Conservation (phyloP, 2,329 filamentous ascomycete species). For the Monosporascus sp. region DNA sequence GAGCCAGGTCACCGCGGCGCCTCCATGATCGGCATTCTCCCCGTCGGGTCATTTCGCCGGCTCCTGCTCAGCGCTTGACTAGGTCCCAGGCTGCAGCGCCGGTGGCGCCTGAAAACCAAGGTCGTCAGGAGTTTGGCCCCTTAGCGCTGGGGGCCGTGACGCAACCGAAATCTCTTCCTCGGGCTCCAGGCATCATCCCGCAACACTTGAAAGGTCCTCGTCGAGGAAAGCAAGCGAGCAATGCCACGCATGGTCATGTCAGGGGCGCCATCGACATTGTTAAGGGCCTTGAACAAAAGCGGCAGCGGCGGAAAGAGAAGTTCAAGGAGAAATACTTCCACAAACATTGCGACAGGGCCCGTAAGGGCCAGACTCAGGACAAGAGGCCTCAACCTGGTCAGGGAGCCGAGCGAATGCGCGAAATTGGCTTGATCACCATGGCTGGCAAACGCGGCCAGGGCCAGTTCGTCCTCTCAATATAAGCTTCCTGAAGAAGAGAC, state of each 20-base stretch:
- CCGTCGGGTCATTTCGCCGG: constrained; percentile 63
- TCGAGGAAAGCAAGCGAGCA: constrained; percentile 25
- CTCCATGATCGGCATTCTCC: constrained; percentile 67
- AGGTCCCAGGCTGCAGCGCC: constrained; percentile 38
- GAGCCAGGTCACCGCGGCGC: constrained; percentile 51
- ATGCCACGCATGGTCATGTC: constrained; percentile 55
- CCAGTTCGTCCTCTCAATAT: constrained; percentile 74
- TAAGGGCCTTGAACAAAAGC: constrained; percentile 91
- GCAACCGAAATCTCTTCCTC: constrained; percentile 81
- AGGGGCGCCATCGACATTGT: constrained; percentile 97
- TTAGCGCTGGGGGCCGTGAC: constrained; percentile 60
- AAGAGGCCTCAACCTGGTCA: constrained; percentile 73
- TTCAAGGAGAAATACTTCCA: constrained; percentile 66
- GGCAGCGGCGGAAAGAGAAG: constrained; percentile 88
- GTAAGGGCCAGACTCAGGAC: constrained; percentile 58
- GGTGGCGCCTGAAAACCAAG: constrained; percentile 14
- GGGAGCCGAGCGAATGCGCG: constrained; percentile 88
- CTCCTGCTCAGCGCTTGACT: constrained; percentile 46
- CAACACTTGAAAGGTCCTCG: constrained; percentile 41
- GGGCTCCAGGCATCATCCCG: constrained; percentile 66
- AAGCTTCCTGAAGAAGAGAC: constrained; percentile 13
- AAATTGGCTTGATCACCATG: constrained; percentile 83
- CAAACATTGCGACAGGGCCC: constrained; percentile 80
- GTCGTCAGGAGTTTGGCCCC: constrained; percentile 37
- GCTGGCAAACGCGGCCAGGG: constrained; percentile 71